Evolutionary conservation across 1,139 yeast genomes (phyloP).

Genomic region (Yamadazyma diddensiae): DNA sequence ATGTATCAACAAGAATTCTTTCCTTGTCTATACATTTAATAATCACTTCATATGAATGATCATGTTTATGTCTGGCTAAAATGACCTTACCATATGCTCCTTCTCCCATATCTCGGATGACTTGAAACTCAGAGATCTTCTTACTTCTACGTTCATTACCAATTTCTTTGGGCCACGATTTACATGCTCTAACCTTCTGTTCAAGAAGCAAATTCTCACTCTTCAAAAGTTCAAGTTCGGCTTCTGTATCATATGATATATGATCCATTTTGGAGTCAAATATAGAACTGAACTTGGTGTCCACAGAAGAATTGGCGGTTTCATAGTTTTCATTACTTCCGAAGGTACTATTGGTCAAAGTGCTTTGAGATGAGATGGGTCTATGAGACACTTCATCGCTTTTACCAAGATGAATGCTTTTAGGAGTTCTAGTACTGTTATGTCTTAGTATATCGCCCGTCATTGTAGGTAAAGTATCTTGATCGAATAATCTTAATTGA

Average conservation of each 20-base stretch:
- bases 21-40: constrained; percentile 90
- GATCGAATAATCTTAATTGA: constrained; percentile 50
- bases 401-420: constrained; percentile 1
- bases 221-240: constrained; percentile 39
- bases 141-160: constrained; percentile 65
- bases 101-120: constrained; percentile 81
- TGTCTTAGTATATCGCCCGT: constrained; percentile 30
- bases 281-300: constrained; percentile 1
- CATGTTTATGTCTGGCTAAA: constrained; percentile 67
- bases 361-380: not conserved
- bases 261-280: not conserved
- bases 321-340: constrained; percentile 2
- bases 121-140: constrained; percentile 65
- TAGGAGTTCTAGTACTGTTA: constrained; percentile 33
- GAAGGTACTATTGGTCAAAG: constrained; percentile 1
- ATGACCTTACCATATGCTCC: constrained; percentile 96
- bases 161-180: constrained; percentile 53
- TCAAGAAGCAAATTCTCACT: constrained; percentile 44
- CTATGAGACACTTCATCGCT: not conserved
- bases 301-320: not conserved
- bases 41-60: constrained; percentile 63
- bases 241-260: constrained; percentile 1
- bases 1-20: constrained; percentile 89
- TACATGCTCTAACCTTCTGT: constrained; percentile 31
- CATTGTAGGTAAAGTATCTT: constrained; percentile 18